These are phyloP conservation scores for Odonthalia washingtoniensis DNA, from an alignment of 31 red algal genomes.

Conservation along the genomic window DNA sequence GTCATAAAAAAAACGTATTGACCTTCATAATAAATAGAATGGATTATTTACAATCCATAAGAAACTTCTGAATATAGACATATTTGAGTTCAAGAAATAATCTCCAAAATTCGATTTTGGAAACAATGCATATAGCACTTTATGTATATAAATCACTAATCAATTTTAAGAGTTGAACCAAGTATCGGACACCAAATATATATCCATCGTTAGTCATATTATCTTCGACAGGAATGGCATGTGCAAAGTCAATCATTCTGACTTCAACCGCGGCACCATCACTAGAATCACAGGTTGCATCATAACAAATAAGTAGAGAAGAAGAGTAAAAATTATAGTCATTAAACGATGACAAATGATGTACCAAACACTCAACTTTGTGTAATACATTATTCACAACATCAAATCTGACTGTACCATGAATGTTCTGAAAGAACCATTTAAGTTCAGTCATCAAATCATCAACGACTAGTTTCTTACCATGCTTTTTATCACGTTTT, in stretches of 20 bases:
- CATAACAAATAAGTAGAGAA: constrained; percentile 77
- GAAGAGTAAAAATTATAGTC: constrained; percentile 82
- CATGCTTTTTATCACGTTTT: too few relatives aligned
- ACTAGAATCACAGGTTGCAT: constrained; percentile 28
- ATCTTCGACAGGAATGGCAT: too few relatives aligned
- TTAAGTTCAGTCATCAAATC: constrained; percentile 53
- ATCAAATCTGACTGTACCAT: too few relatives aligned
- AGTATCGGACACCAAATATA: constrained; percentile 1
- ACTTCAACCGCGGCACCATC: constrained; percentile 45
- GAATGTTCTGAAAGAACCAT: constrained; percentile 71
- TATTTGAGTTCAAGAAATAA: too few relatives aligned
- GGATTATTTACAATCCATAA: too few relatives aligned
- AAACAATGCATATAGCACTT: too few relatives aligned
- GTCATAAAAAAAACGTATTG: too few relatives aligned
- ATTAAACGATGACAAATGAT: constrained; percentile 39
- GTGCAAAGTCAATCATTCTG: constrained; percentile 81
- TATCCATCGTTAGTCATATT: too few relatives aligned
- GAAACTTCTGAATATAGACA: too few relatives aligned
- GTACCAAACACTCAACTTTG: constrained; percentile 15
- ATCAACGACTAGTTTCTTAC: constrained; percentile 35
- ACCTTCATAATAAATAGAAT: too few relatives aligned
- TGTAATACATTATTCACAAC: neutral
- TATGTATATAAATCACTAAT: too few relatives aligned
- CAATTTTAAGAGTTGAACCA: constrained; percentile 13
- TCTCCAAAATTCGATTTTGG: too few relatives aligned